These are phyloP conservation scores for Candida ulmi DNA, from an alignment of 805 yeast genomes.

Conservation along the genomic window DNA sequence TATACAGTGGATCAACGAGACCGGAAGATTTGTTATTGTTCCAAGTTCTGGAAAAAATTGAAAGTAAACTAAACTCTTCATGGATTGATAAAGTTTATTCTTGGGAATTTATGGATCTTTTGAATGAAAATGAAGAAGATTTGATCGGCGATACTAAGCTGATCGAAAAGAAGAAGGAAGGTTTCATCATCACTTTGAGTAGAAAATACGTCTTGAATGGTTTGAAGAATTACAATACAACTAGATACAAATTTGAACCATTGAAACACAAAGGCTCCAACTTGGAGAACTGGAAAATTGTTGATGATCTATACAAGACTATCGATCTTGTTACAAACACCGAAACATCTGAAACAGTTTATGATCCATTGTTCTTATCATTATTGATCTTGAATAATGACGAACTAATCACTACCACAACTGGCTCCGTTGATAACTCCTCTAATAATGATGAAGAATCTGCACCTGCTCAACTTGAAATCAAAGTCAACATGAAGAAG, in stretches of 20 bases:
- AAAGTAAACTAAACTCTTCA: slow-evolving; percentile 42
- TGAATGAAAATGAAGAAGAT: slow-evolving; percentile 35
- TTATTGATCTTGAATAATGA: slow-evolving; percentile 57
- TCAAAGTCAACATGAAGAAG: slow-evolving; percentile 45
- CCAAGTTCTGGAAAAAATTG: slow-evolving; percentile 50
- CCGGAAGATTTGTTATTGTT: slow-evolving; percentile 61
- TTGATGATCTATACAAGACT: slow-evolving; percentile 25
- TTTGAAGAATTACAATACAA: slow-evolving; percentile 29
- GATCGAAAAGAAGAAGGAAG: slow-evolving; percentile 39
- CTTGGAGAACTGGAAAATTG: slow-evolving; percentile 21
- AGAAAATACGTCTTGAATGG: slow-evolving; percentile 46
- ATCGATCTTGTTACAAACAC: slow-evolving; percentile 16
- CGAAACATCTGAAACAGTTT: slow-evolving; percentile 27
- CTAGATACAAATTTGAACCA: slow-evolving; percentile 25
- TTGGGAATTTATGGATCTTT: slow-evolving; percentile 57
- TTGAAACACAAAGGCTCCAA: slow-evolving; percentile 1
- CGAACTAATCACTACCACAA: slow-evolving; percentile 43
- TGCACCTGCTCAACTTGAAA: slow-evolving; percentile 6
- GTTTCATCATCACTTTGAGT: slow-evolving; percentile 45
- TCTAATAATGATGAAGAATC: slow-evolving; percentile 19
- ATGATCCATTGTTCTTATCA: slow-evolving; percentile 71
- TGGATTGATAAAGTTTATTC: slow-evolving; percentile 61
- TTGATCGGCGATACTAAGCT: slow-evolving; percentile 43
- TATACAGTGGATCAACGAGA: slow-evolving; percentile 59
- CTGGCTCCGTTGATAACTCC: slow-evolving; percentile 9